phyloP scores from a whole-genome alignment of 2,329 filamentous ascomycete species.

The Calonectria crousiana region DNA sequence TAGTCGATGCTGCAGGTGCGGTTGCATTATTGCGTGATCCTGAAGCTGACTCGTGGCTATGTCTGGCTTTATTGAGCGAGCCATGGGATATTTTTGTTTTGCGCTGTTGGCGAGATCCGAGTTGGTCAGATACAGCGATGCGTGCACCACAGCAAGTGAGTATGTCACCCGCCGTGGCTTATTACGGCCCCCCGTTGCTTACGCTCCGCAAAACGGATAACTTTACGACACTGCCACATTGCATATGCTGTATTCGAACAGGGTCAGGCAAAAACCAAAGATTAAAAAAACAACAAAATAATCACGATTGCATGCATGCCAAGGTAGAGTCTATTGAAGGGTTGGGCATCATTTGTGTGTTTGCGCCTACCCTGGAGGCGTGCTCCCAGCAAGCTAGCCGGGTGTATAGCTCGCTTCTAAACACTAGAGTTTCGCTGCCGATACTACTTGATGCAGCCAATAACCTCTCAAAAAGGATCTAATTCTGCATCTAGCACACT shows the following conservation, averaged over 20 bases:
- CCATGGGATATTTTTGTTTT: background rate
- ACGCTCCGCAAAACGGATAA: background rate
- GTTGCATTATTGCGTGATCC: slow-evolving; percentile 5
- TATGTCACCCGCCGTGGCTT: background rate
- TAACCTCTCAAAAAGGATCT: background rate
- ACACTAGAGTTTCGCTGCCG: background rate
- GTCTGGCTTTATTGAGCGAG: background rate
- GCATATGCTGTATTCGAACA: background rate
- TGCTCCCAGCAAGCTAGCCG: background rate
- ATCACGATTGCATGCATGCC: background rate
- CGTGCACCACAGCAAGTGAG: background rate
- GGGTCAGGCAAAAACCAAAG: background rate
- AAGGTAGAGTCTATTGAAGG: background rate
- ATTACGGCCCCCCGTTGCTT: slow-evolving; percentile 1
- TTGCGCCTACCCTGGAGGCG: slow-evolving; percentile 2
- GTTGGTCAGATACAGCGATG: background rate
- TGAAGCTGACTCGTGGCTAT: slow-evolving; percentile 18
- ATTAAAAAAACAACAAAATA: too few species aligned
- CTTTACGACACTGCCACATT: background rate
- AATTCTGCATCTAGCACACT: background rate
- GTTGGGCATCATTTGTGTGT: background rate
- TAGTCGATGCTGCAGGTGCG: background rate
- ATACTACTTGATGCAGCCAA: slow-evolving; percentile 1
- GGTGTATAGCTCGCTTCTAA: background rate
- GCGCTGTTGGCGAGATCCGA: background rate